Percentiles rank a stretch among this genome's conserved stretches.
These are phyloP conservation scores for Citrus mangshanensis DNA, from an alignment of 345 rosid genomes.

Conservation along the genomic window DNA sequence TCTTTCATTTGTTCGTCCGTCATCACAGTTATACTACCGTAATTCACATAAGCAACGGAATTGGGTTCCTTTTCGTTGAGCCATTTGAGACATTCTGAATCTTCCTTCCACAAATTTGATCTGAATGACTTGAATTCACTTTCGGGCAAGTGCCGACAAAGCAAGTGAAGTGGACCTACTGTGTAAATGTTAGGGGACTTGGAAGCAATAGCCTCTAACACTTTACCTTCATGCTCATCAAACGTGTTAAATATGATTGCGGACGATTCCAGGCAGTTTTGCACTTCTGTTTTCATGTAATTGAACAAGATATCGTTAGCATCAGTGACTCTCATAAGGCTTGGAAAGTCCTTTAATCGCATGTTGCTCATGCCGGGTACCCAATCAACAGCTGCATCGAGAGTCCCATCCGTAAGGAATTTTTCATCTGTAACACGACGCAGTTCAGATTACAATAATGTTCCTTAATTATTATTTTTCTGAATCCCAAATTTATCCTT, in stretches of 20 bases:
- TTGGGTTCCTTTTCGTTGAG: conserved; percentile 15
- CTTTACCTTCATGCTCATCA: conserved; percentile 36
- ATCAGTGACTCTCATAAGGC: conserved; percentile 26
- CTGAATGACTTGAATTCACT: no score
- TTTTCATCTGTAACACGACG: conserved; percentile 26
- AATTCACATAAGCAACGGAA: conserved; percentile 32
- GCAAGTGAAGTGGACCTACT: no score
- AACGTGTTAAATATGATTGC: conserved; percentile 41
- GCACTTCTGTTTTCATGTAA: conserved; percentile 5
- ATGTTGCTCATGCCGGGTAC: conserved; percentile 35
- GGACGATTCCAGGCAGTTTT: conserved; percentile 24
- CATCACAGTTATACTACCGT: conserved; percentile 31
- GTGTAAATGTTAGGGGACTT: conserved; percentile 5
- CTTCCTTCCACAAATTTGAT: no score
- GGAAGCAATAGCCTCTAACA: conserved; percentile 21
- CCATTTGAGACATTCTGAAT: no score
- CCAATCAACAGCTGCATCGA: conserved; percentile 34
- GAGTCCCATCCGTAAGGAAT: conserved; percentile 24
- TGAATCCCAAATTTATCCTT: no score
- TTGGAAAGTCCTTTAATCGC: conserved; percentile 38
- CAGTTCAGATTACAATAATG: no score
- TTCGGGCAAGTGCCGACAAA: no score
- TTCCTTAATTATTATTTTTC: no score
- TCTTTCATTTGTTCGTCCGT: conserved; percentile 6
- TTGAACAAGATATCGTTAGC: conserved; percentile 29